Evolutionary conservation across 306 rosid species (phyloP), one percentile per base, ranked within the genome.

Genomic region (Lupinus albus): DNA sequence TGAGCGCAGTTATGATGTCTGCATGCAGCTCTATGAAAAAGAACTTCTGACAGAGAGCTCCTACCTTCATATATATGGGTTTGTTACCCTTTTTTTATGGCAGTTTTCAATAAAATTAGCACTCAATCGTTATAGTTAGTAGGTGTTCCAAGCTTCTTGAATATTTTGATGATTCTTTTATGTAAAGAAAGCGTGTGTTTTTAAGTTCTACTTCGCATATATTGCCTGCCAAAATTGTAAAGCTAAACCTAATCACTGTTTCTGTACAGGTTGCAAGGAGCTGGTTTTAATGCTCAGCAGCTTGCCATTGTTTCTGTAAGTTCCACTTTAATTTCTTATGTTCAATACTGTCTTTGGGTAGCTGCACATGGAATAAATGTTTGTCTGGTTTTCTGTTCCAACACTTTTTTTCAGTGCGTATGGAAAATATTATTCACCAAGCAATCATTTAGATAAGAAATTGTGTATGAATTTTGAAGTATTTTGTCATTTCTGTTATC

Each of bases 11-110:
- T 83, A 80, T 78, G 96, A 88, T 55, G 75, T 89, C 76, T 88
- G 97, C 85, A 78, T 84, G 87, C 89, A 86, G 83, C 83, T 93
- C 3, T 93, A 93, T 69, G 96, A 88, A 82, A 93, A 89, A 79
- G 98, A 89, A 65, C 82, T 93, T 72, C 63, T 84, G 87, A 93
- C 93, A 7, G 96, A 86, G 61, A 79, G 73, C 70, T 88, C 98
- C 4, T 93, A 86, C 84, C 91, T 89, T 48, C 80, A 84, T 66
- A 83, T 89, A 42, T 89, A 89, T 61, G 98, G 98, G 98, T 88
- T 71, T 7, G 80, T 78, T 73, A 11, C 56, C 60, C 70, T 49
- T 39, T 54, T 16, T 15, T 21, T 38, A 16, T 20, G 17, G 12
- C 10, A 71, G 14, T 77, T 7, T 79, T 76, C 12, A 48, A 21